Percentiles rank a stretch among this genome's conserved stretches.
phyloP scores from a whole-genome alignment of 2,329 filamentous ascomycete species.

The Stagonosporopsis vannaccii region DNA sequence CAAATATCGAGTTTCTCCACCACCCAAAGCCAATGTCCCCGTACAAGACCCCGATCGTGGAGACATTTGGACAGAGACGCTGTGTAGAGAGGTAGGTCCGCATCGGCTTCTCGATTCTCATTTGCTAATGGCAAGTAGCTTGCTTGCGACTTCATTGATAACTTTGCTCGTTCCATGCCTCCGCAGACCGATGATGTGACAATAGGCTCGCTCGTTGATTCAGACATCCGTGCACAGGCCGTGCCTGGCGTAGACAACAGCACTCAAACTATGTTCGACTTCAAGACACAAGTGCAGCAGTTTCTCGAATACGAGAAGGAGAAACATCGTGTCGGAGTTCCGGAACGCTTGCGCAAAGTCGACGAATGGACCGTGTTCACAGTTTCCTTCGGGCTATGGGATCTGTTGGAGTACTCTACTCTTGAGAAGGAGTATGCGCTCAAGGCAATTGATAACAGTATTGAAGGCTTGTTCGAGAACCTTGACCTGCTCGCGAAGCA shows the following conservation, averaged over 20 bases:
- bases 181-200: conserved; percentile 23
- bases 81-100: conserved; percentile 45
- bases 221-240: conserved; percentile 40
- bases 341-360: conserved; percentile 25
- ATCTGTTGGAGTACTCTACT: conserved; percentile 43
- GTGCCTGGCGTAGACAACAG: conserved; percentile 24
- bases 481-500: conserved; percentile 44
- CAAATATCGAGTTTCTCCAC: conserved; percentile 43
- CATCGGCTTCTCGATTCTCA: not conserved
- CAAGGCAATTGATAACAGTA: conserved; percentile 42
- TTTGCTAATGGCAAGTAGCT: conserved; percentile 41
- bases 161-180: conserved; percentile 47
- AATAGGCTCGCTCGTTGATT: conserved; percentile 43
- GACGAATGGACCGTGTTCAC: conserved; percentile 47
- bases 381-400: conserved; percentile 49
- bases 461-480: conserved; percentile 43
- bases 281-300: conserved; percentile 48
- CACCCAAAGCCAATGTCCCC: conserved; percentile 28
- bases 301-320: conserved; percentile 41
- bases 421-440: conserved; percentile 39
- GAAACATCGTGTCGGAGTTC: conserved; percentile 25
- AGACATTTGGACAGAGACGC: conserved; percentile 45
- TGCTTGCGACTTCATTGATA: conserved; percentile 46
- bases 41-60: conserved; percentile 41
- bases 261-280: conserved; percentile 39